These are phyloP conservation scores for Colletotrichum neosansevieriae DNA, from an alignment of 2,329 filamentous ascomycete species.

Conservation along the genomic window DNA sequence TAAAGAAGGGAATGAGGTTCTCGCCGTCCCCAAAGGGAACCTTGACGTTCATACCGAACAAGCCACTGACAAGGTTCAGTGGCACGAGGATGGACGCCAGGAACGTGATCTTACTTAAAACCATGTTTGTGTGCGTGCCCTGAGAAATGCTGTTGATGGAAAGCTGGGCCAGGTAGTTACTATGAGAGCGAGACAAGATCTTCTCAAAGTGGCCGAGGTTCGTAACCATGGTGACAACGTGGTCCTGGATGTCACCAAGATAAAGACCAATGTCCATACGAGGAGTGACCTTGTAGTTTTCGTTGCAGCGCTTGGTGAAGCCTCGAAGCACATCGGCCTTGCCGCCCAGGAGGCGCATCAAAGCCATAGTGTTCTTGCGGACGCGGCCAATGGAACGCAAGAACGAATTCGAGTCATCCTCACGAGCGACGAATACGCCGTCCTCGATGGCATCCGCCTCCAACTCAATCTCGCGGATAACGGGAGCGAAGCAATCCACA, in stretches of 20 bases:
- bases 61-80: constrained; percentile 88
- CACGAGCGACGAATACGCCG: constrained; percentile 90
- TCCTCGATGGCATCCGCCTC: constrained; percentile 96
- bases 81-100: constrained; percentile 94
- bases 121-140: constrained; percentile 87
- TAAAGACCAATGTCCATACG: constrained; percentile 97
- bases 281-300: constrained; percentile 94
- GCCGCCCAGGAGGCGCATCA: constrained; percentile 91
- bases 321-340: constrained; percentile 97
- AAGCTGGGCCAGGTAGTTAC: constrained; percentile 95
- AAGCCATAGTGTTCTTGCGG: constrained; percentile 92
- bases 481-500: constrained; percentile 92
- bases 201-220: constrained; percentile 97
- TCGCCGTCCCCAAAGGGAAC: constrained; percentile 73
- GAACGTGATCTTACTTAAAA: constrained; percentile 94
- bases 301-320: constrained; percentile 98
- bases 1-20: constrained; percentile 67
- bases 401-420: constrained; percentile 89
- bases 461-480: constrained; percentile 86
- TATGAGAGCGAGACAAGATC: constrained; percentile 93
- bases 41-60: constrained; percentile 88
- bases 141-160: constrained; percentile 91
- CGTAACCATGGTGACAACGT: constrained; percentile 99
- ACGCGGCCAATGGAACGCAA: constrained; percentile 90
- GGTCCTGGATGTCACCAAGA: constrained; percentile 96